A percentile compares a stretch with the other conserved stretches of the same genome.
phyloP scores from a whole-genome alignment of 768 basidiomycete genomes.

The Daedaleopsis sinensis region DNA sequence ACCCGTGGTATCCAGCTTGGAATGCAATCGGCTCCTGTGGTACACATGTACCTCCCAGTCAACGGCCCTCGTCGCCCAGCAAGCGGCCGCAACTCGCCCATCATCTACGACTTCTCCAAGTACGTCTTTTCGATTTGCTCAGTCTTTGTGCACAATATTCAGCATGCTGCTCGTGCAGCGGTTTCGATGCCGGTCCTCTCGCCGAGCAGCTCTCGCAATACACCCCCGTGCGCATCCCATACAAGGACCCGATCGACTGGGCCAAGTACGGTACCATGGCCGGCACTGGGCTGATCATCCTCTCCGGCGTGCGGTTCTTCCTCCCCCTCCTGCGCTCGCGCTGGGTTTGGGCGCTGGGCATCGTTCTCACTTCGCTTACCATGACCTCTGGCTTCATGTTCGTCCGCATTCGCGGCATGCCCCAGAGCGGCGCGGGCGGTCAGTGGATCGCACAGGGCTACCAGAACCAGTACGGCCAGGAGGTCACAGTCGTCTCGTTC shows the following conservation, averaged over 20 bases:
- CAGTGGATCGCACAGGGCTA: slow-evolving; percentile 88
- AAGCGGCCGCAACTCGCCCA: slow-evolving; percentile 54
- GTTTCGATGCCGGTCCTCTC: slow-evolving; percentile 79
- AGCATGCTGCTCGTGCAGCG: slow-evolving; percentile 50
- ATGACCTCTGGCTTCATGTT: slow-evolving; percentile 98
- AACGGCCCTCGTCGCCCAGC: slow-evolving; percentile 70
- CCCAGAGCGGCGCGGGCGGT: slow-evolving; percentile 64
- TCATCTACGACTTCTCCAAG: slow-evolving; percentile 81
- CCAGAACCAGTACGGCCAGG: slow-evolving; percentile 90
- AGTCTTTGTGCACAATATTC: background rate
- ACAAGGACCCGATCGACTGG: slow-evolving; percentile 79
- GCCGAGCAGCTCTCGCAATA: slow-evolving; percentile 73
- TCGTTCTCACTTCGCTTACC: slow-evolving; percentile 64
- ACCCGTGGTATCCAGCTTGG: slow-evolving; percentile 59
- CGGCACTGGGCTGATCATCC: slow-evolving; percentile 48
- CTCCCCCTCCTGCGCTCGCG: slow-evolving; percentile 67
- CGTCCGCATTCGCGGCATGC: slow-evolving; percentile 83
- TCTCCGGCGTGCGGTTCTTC: slow-evolving; percentile 60
- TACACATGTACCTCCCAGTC: slow-evolving; percentile 73
- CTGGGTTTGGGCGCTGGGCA: slow-evolving; percentile 76
- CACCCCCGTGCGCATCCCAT: slow-evolving; percentile 83
- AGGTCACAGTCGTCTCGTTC: slow-evolving; percentile 83
- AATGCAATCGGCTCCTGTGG: slow-evolving; percentile 81
- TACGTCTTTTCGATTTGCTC: slow-evolving; percentile 36
- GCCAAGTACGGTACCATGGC: slow-evolving; percentile 52